Evolutionary conservation across 345 rosid genomes (phyloP).

Genomic region (Zanthoxylum bungeanum): DNA sequence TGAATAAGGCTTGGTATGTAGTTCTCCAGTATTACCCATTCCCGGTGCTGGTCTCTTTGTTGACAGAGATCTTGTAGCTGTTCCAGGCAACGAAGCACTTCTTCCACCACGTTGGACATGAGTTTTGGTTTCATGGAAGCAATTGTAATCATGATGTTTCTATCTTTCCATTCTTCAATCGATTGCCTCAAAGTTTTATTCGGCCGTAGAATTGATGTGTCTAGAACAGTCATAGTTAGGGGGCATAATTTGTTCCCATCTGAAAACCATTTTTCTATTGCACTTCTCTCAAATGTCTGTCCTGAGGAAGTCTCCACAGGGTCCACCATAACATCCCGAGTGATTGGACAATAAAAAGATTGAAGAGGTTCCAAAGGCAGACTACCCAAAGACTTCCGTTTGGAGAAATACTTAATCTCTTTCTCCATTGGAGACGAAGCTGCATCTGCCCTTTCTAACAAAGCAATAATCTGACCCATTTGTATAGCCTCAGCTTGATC

Average conservation of each 20-base stretch:
- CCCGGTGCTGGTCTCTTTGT: constrained; percentile 53
- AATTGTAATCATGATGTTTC: constrained; percentile 65
- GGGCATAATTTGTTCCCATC: constrained; percentile 62
- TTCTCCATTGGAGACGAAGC: constrained; percentile 53
- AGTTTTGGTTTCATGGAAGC: constrained; percentile 56
- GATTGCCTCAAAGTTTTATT: constrained; percentile 68
- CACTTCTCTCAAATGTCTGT: constrained; percentile 68
- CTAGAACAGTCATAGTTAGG: constrained; percentile 47
- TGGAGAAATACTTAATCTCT: constrained; percentile 50
- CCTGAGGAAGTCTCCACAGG: constrained; percentile 81
- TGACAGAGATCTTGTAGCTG: constrained; percentile 55
- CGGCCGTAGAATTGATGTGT: constrained; percentile 56
- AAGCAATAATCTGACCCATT: constrained; percentile 73
- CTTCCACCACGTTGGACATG: constrained; percentile 38
- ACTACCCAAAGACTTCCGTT: constrained; percentile 56
- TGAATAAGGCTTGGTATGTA: constrained; percentile 45
- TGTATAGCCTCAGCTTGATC: constrained; percentile 70
- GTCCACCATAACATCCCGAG: constrained; percentile 63
- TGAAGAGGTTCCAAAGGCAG: constrained; percentile 63
- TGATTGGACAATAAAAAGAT: constrained; percentile 70
- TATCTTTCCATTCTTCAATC: constrained; percentile 76
- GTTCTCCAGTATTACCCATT: constrained; percentile 65
- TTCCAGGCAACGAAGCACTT: constrained; percentile 44
- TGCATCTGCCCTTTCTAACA: constrained; percentile 68
- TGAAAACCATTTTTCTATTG: constrained; percentile 63